Evolutionary conservation across 805 yeast genomes (phyloP).

Genomic region (Candida krabiensis): DNA sequence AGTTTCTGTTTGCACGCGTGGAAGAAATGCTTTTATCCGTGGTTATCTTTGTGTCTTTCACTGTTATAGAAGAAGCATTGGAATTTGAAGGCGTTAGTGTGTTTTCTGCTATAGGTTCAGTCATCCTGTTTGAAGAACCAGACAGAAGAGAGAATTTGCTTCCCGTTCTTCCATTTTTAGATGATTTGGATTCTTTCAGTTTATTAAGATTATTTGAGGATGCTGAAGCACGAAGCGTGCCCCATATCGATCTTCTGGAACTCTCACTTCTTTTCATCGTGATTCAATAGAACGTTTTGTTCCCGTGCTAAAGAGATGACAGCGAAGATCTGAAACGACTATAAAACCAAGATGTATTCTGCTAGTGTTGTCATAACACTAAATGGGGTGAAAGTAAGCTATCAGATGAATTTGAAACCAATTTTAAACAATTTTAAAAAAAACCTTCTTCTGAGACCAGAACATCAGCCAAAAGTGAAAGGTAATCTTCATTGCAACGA

Average conservation of each 20-base stretch:
- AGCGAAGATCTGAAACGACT: too few species aligned
- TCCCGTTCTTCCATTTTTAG: neutral
- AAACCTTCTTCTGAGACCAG: too few species aligned
- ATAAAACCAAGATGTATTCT: too few species aligned
- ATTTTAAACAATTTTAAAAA: too few species aligned
- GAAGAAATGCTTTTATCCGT: neutral
- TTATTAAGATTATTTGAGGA: slow-evolving; percentile 11
- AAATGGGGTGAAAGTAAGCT: too few species aligned
- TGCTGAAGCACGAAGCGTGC: slow-evolving; percentile 17
- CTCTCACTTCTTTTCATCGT: slow-evolving; percentile 16
- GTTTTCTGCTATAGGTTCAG: neutral
- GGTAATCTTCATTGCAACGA: too few species aligned
- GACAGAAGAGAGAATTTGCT: slow-evolving; percentile 1
- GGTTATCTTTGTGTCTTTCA: neutral
- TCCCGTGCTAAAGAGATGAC: neutral
- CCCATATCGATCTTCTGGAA: slow-evolving; percentile 23
- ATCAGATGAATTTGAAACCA: too few species aligned
- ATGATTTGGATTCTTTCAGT: neutral
- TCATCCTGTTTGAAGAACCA: neutral
- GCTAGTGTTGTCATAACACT: too few species aligned
- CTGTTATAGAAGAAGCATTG: too few species aligned
- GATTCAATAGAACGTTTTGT: slow-evolving; percentile 1
- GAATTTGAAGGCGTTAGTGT: neutral
- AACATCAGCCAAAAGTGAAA: too few species aligned
- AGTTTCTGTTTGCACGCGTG: slow-evolving; percentile 2